Conservation (phyloP, 106 monocot genomes). For the Dendrobium chrysotoxum region DNA sequence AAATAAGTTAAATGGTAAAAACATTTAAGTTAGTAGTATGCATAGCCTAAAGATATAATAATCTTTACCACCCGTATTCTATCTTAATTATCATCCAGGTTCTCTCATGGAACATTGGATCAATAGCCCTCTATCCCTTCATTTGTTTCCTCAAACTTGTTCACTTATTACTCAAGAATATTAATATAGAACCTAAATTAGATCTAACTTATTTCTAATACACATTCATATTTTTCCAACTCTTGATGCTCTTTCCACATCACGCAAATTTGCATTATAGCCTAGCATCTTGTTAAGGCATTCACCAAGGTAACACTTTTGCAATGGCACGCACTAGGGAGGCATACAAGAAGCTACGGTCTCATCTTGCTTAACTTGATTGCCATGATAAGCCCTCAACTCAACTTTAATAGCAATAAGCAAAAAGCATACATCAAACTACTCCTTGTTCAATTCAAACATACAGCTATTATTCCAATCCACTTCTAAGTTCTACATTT, state of each 20-base stretch:
- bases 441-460: background rate
- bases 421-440: background rate
- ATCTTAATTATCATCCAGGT: background rate
- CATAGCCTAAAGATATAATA: background rate
- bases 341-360: background rate
- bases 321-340: too few relatives aligned
- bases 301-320: too few relatives aligned
- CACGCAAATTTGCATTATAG: too few relatives aligned
- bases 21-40: background rate
- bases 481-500: background rate
- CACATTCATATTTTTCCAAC: background rate
- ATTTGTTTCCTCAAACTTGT: background rate
- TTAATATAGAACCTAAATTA: background rate
- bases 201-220: background rate
- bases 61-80: background rate
- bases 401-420: background rate
- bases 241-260: too few relatives aligned
- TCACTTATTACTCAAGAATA: background rate
- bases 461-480: background rate
- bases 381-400: background rate
- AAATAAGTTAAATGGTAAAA: background rate
- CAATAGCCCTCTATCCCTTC: background rate
- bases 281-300: too few relatives aligned
- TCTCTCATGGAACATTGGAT: background rate
- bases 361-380: background rate